A percentile compares a stretch with the other conserved stretches of the same genome.
These are phyloP conservation scores for Apiotrichum gracile DNA, from an alignment of 1,284 basidiomycete species.

Conservation along the genomic window DNA sequence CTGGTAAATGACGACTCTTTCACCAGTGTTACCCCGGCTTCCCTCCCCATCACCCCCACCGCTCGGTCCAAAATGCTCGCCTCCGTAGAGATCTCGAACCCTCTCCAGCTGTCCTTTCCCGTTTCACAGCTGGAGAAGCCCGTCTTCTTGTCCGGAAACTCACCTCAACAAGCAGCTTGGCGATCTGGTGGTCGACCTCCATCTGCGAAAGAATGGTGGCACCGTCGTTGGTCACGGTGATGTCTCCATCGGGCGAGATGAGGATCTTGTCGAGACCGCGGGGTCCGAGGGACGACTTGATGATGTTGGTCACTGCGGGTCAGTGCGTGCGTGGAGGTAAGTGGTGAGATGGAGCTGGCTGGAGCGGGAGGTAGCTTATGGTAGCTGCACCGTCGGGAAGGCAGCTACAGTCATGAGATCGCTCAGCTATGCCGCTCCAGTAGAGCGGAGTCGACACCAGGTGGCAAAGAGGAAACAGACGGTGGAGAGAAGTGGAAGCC, in stretches of 20 bases:
- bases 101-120: too few species aligned
- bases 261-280: constrained; percentile 98
- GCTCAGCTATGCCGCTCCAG: too few species aligned
- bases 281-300: constrained; percentile 90
- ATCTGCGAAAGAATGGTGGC: constrained; percentile 93
- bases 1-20: too few species aligned
- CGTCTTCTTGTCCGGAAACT: neutral
- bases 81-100: neutral
- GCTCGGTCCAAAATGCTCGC: too few species aligned
- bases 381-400: neutral
- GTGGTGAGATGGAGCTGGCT: neutral
- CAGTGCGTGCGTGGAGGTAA: neutral
- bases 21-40: too few species aligned
- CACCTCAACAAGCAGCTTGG: constrained; percentile 92
- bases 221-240: constrained; percentile 98
- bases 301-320: constrained; percentile 76
- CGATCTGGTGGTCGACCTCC: constrained; percentile 98
- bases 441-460: too few species aligned
- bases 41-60: too few species aligned
- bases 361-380: too few species aligned
- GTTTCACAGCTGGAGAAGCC: neutral
- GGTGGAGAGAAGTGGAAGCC: too few species aligned
- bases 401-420: too few species aligned
- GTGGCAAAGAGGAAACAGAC: too few species aligned
- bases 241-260: constrained; percentile 96